Evolutionary conservation across 371 early-diverging fungal genomes (phyloP).

Genomic region (Mucor lusitanicus): DNA sequence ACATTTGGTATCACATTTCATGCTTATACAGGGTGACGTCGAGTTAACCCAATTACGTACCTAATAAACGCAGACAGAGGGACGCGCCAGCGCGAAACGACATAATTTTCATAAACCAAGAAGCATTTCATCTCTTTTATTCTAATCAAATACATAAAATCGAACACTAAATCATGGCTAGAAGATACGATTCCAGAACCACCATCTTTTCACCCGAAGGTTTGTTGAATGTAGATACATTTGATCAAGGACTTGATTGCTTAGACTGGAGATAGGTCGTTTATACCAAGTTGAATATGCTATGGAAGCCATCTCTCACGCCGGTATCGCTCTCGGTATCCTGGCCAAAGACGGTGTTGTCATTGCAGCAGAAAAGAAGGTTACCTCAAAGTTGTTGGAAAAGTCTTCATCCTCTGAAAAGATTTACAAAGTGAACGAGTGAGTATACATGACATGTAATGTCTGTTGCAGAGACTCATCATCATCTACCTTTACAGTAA

Average conservation of each 20-base stretch:
- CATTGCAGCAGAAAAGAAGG: conserved; percentile 97
- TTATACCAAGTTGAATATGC: conserved; percentile 99
- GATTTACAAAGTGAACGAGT: conserved; percentile 96
- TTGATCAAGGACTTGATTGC: not conserved
- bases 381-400: conserved; percentile 91
- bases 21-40: not conserved
- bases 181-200: conserved; percentile 97
- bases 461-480: not conserved
- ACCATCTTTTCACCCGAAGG: conserved; percentile 99
- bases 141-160: not conserved
- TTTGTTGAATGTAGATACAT: conserved; percentile 39
- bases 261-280: conserved; percentile 70
- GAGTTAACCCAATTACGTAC: not conserved
- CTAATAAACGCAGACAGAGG: not conserved
- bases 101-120: not conserved
- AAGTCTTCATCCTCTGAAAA: conserved; percentile 88
- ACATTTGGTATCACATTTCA: too few species aligned
- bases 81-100: conserved; percentile 12
- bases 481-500: conserved; percentile 49
- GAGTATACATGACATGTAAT: conserved; percentile 19
- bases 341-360: conserved; percentile 94
- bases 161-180: conserved; percentile 63
- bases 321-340: conserved; percentile 96
- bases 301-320: conserved; percentile 99
- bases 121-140: conserved; percentile 6